Conservation (phyloP, 192 early-diverging fungal species). For the Coemansia sp. region DNA sequence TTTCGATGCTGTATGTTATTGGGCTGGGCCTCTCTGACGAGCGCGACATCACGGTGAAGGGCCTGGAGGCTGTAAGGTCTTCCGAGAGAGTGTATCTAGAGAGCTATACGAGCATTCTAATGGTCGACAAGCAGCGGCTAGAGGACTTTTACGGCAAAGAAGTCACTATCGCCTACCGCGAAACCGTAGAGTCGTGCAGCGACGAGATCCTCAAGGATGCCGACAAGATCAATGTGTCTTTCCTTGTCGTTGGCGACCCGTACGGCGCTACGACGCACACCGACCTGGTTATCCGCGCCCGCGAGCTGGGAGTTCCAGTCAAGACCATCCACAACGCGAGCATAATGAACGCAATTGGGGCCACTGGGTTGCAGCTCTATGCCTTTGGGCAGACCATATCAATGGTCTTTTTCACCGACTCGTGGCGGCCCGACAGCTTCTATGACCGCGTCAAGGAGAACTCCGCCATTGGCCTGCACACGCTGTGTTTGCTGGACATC, state of each 20-base stretch:
- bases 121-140: conserved; percentile 65
- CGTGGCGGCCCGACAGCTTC: conserved; percentile 95
- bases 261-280: conserved; percentile 97
- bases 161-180: conserved; percentile 89
- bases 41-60: conserved; percentile 95
- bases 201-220: conserved; percentile 87
- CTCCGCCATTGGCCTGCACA: conserved; percentile 80
- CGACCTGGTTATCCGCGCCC: conserved; percentile 91
- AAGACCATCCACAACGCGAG: conserved; percentile 97
- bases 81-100: conserved; percentile 92
- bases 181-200: conserved; percentile 93
- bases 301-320: conserved; percentile 81
- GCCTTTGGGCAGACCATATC: conserved; percentile 99
- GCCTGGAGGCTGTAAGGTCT: conserved; percentile 84
- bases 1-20: conserved; percentile 74
- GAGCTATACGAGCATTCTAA: conserved; percentile 92
- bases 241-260: conserved; percentile 97
- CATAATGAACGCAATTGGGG: conserved; percentile 98
- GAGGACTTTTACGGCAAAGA: conserved; percentile 87
- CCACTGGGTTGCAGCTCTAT: conserved; percentile 94
- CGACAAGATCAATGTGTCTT: conserved; percentile 85
- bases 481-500: conserved; percentile 94
- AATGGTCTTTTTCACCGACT: conserved; percentile 95
- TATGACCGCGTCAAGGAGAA: conserved; percentile 93
- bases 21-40: conserved; percentile 96